Percentiles rank a stretch among this genome's conserved stretches.
Evolutionary conservation across 2,329 filamentous ascomycete genomes (phyloP).

Genomic region (Trichoderma harzianum): DNA sequence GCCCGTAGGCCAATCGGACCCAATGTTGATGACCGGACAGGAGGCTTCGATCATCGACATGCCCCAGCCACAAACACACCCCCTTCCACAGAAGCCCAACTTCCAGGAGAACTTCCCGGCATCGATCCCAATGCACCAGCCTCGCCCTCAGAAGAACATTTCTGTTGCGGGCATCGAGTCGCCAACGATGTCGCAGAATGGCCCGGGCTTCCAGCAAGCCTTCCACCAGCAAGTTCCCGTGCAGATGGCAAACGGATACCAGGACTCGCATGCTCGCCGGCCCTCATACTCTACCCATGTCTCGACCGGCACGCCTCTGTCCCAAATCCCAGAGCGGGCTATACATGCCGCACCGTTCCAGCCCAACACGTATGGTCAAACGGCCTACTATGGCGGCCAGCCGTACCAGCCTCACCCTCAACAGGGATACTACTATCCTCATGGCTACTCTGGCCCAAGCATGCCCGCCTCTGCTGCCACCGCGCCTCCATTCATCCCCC

Average conservation of each 20-base stretch:
- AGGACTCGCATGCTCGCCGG: slow-evolving; percentile 63
- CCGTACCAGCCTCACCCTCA: slow-evolving; percentile 39
- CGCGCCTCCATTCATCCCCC: slow-evolving; percentile 57
- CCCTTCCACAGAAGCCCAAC: slow-evolving; percentile 55
- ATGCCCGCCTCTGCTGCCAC: slow-evolving; percentile 46
- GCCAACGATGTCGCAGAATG: slow-evolving; percentile 57
- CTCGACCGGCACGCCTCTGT: slow-evolving; percentile 75
- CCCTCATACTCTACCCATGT: slow-evolving; percentile 67
- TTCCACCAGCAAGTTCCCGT: slow-evolving; percentile 94
- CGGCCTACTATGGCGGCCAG: slow-evolving; percentile 53
- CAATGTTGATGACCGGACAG: slow-evolving; percentile 7
- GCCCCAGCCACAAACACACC: slow-evolving; percentile 56
- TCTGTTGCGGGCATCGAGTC: slow-evolving; percentile 92
- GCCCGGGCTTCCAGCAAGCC: slow-evolving; percentile 80
- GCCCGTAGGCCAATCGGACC: slow-evolving; percentile 23
- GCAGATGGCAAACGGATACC: slow-evolving; percentile 59
- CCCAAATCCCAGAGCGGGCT: slow-evolving; percentile 87
- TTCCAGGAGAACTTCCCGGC: slow-evolving; percentile 54
- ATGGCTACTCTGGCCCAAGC: slow-evolving; percentile 45
- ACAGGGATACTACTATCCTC: slow-evolving; percentile 67
- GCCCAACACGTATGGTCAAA: slow-evolving; percentile 61
- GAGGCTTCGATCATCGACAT: slow-evolving; percentile 48
- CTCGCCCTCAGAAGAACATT: slow-evolving; percentile 88
- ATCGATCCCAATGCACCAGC: slow-evolving; percentile 79
- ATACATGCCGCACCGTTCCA: slow-evolving; percentile 91